Base-by-base conservation (phyloP, 176 grass and related monocot species). In the Rhynchospora breviuscula region DNA sequence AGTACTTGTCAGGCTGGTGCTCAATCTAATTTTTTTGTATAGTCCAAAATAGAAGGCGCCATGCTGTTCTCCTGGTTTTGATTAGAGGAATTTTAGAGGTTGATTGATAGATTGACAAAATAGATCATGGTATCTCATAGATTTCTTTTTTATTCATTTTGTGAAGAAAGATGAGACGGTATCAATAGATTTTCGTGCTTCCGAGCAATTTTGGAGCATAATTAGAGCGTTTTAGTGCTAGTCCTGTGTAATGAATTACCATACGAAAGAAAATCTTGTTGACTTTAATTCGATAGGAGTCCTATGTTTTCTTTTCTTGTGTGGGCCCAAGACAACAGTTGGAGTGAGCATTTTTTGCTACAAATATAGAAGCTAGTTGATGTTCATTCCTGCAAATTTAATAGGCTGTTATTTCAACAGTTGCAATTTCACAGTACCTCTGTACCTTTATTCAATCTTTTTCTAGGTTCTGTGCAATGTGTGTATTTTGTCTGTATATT, bases 61-160 rank as follows among this genome's bases (percentile, higher is more conserved):
- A 53, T 26, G 43, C 33, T 25, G 58, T 81, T 63, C 43, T 43
- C 63, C 60, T 52, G 53, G 8, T 66, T 65, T 81, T 65, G 7
- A 29, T 82, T 82, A 52, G 44, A 49, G 9, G 26, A 7, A 82
- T 47, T 64, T 75, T 40, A 47, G 79, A 48, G 43, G n/a, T 66
- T 81, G 44, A 52, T 52, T 82, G 63, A 59, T 47, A 82, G 80
- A 67, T 63, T 44, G 59, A 81, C 79, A 81, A 22, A 10, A 63
- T 64, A 48, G 79, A 64, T 63, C 9, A 45, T 81, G 60, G 63
- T 82, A 82, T 51, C 53, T 46, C 80, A 67, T 82, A 81, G 60
- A 29, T 66, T 82, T 82, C 48, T 66, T 52, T 52, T 81, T 81
- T 25, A 49, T 81, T 81, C 79, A 45, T 81, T 81, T 10, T 81